A percentile compares a stretch with the other conserved stretches of the same genome.
These are phyloP conservation scores for Pyrenophora graminea DNA, from an alignment of 2,329 filamentous ascomycete genomes.

Conservation along the genomic window DNA sequence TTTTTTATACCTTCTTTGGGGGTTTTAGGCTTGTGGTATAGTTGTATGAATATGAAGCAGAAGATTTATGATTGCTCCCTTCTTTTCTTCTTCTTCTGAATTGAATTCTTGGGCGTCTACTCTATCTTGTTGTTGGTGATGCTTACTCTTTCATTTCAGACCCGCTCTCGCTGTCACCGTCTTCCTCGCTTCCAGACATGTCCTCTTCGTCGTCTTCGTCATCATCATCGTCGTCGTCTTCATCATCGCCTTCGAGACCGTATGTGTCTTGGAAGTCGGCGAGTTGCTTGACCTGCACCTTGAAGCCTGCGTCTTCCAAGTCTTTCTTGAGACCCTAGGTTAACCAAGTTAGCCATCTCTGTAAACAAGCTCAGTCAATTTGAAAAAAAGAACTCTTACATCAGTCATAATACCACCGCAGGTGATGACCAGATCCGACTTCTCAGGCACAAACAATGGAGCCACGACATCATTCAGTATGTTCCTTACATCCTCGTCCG, in stretches of 20 bases:
- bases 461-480: slow-evolving; percentile 76
- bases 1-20: too few species aligned
- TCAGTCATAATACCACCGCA: slow-evolving; percentile 85
- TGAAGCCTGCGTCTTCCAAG: slow-evolving; percentile 77
- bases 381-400: slow-evolving; percentile 57
- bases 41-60: too few species aligned
- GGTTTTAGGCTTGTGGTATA: too few species aligned
- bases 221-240: slow-evolving; percentile 62
- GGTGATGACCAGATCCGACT: slow-evolving; percentile 83
- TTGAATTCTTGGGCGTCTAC: slow-evolving; percentile 7
- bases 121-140: background rate
- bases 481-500: slow-evolving; percentile 73
- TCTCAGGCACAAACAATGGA: slow-evolving; percentile 77
- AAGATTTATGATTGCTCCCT: background rate
- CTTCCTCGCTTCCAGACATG: slow-evolving; percentile 52
- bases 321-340: slow-evolving; percentile 72
- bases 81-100: background rate
- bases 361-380: background rate
- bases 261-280: slow-evolving; percentile 89
- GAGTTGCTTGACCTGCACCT: slow-evolving; percentile 72
- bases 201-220: slow-evolving; percentile 56
- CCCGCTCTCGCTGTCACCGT: slow-evolving; percentile 30
- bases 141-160: slow-evolving; percentile 34
- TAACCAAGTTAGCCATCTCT: slow-evolving; percentile 3
- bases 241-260: slow-evolving; percentile 69